Evolutionary conservation across 768 basidiomycete genomes (phyloP).

Genomic region (Lactarius pseudohatsudake): DNA sequence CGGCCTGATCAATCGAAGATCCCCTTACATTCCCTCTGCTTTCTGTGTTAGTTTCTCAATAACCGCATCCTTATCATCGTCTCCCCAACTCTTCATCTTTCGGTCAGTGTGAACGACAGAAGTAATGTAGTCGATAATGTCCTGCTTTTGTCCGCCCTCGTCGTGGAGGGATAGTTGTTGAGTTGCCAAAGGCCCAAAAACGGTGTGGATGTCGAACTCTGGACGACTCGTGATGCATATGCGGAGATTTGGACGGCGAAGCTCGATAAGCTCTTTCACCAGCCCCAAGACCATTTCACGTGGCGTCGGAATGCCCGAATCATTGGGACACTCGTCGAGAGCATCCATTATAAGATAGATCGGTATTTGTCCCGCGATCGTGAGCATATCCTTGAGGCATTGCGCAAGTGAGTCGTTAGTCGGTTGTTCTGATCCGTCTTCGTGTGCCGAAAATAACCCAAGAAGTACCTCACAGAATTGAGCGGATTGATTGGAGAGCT

Average conservation of each 20-base stretch:
- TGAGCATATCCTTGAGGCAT: not conserved
- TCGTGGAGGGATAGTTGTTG: not conserved
- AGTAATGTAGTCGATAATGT: not conserved
- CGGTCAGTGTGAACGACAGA: not conserved
- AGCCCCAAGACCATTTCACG: not conserved
- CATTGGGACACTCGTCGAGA: slow-evolving; percentile 9
- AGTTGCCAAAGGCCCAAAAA: not conserved
- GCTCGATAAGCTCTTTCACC: not conserved
- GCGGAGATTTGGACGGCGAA: not conserved
- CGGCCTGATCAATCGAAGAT: not conserved
- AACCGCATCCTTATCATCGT: not conserved
- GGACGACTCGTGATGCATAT: not conserved
- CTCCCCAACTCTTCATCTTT: not conserved
- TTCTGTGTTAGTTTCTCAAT: not conserved
- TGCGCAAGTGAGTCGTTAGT: not conserved
- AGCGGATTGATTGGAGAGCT: not conserved
- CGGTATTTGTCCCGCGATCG: not conserved
- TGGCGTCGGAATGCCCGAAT: not conserved
- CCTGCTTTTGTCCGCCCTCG: not conserved
- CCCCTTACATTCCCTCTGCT: not conserved
- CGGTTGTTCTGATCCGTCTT: not conserved
- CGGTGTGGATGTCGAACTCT: not conserved
- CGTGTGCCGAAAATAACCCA: not conserved
- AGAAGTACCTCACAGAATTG: not conserved
- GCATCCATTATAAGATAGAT: not conserved